phyloP scores from a whole-genome alignment of 2,329 filamentous ascomycete species.

The Macrophomina pseudophaseolina region DNA sequence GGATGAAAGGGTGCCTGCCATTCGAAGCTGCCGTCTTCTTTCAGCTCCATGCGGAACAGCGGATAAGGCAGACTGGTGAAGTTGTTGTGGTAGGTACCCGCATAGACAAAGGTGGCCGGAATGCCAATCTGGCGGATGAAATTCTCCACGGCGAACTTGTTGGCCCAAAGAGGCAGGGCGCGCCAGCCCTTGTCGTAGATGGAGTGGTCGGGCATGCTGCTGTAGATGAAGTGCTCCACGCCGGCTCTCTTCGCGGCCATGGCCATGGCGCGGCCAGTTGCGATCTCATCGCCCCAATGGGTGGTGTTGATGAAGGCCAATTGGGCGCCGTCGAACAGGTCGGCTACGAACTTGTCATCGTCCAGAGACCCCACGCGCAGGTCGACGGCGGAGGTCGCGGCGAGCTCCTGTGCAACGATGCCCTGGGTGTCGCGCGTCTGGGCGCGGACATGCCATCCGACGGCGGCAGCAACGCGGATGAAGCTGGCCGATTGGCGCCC shows the following conservation, averaged over 20 bases:
- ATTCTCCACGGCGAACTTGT: slow-evolving; percentile 90
- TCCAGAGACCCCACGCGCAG: slow-evolving; percentile 69
- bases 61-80: slow-evolving; percentile 93
- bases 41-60: slow-evolving; percentile 91
- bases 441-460: slow-evolving; percentile 91
- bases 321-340: slow-evolving; percentile 82
- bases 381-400: slow-evolving; percentile 80
- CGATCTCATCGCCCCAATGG: slow-evolving; percentile 92
- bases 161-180: slow-evolving; percentile 85
- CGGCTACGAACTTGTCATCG: slow-evolving; percentile 75
- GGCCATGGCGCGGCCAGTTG: slow-evolving; percentile 85
- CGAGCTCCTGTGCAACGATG: slow-evolving; percentile 85
- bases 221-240: slow-evolving; percentile 92
- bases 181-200: slow-evolving; percentile 79
- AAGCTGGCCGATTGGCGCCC: slow-evolving; percentile 95
- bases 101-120: slow-evolving; percentile 91
- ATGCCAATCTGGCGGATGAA: slow-evolving; percentile 83
- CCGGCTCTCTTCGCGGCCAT: slow-evolving; percentile 85
- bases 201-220: slow-evolving; percentile 94
- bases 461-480: slow-evolving; percentile 89
- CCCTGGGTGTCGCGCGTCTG: slow-evolving; percentile 88
- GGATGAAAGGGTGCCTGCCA: slow-evolving; percentile 96
- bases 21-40: slow-evolving; percentile 80
- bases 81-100: slow-evolving; percentile 99
- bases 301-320: slow-evolving; percentile 98